These are phyloP conservation scores for Mariannaea sp. DNA, from an alignment of 2,329 filamentous ascomycete species.

Conservation along the genomic window DNA sequence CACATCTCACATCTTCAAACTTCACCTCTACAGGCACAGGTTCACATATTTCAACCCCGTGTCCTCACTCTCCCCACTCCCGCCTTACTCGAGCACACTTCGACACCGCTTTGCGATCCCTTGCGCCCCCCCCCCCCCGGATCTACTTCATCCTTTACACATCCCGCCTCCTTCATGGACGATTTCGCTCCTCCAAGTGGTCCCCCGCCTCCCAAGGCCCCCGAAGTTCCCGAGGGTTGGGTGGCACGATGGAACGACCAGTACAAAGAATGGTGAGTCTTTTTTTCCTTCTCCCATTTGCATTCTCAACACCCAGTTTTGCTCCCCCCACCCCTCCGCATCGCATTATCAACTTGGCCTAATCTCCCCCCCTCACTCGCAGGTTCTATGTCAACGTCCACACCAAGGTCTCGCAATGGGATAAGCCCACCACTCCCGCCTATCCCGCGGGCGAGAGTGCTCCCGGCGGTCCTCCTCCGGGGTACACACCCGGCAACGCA, in stretches of 20 bases:
- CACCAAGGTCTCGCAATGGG: slow-evolving; percentile 91
- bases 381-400: slow-evolving; percentile 92
- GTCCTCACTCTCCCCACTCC: background rate
- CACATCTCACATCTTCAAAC: too few species aligned
- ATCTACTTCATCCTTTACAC: background rate
- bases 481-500: slow-evolving; percentile 58
- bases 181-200: slow-evolving; percentile 59
- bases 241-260: slow-evolving; percentile 83
- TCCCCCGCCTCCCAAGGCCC: slow-evolving; percentile 64
- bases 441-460: slow-evolving; percentile 52
- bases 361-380: too few species aligned
- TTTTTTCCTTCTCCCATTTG: too few species aligned
- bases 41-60: too few species aligned
- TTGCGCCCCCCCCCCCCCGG: background rate
- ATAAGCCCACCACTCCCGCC: slow-evolving; percentile 74
- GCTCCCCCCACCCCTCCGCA: background rate
- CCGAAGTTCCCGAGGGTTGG: slow-evolving; percentile 72
- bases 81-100: background rate
- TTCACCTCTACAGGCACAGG: too few species aligned
- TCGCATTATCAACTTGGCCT: slow-evolving; percentile 20
- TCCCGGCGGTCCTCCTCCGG: slow-evolving; percentile 68
- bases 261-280: slow-evolving; percentile 78
- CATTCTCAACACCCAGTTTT: too few species aligned
- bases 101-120: background rate
- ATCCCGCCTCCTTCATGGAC: slow-evolving; percentile 48